Conservation (phyloP, 2,329 filamentous ascomycete genomes). For the Cladosporium phlei region DNA sequence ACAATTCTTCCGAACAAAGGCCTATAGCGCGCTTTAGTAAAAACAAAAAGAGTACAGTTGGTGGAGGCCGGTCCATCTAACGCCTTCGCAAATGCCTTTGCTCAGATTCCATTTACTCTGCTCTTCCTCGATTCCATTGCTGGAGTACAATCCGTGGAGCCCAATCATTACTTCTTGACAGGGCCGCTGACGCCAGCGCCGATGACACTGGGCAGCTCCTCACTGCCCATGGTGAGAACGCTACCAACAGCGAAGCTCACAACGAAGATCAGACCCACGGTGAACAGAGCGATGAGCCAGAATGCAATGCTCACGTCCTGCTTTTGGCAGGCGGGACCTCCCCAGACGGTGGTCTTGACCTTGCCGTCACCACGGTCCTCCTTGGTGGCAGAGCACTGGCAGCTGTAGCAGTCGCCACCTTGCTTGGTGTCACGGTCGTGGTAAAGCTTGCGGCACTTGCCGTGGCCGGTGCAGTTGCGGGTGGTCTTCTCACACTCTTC, state of each 20-base stretch:
- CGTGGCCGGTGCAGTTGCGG: slow-evolving; percentile 76
- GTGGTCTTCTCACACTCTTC: slow-evolving; percentile 67
- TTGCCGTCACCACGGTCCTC: slow-evolving; percentile 46
- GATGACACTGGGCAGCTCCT: slow-evolving; percentile 88
- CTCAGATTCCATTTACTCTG: slow-evolving; percentile 8
- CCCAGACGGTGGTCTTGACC: slow-evolving; percentile 69
- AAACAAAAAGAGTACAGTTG: slow-evolving; percentile 11
- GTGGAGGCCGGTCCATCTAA: slow-evolving; percentile 3
- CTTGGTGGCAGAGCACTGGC: slow-evolving; percentile 64
- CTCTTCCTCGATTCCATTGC: not conserved
- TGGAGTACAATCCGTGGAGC: not conserved
- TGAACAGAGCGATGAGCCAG: slow-evolving; percentile 76
- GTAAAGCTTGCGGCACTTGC: slow-evolving; percentile 67
- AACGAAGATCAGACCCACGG: slow-evolving; percentile 62
- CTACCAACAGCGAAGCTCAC: slow-evolving; percentile 69
- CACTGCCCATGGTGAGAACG: slow-evolving; percentile 76
- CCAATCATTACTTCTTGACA: slow-evolving; percentile 3
- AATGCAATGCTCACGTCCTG: slow-evolving; percentile 83
- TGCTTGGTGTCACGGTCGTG: slow-evolving; percentile 36
- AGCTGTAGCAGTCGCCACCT: slow-evolving; percentile 64
- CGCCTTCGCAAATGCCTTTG: slow-evolving; percentile 14
- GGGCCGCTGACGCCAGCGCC: slow-evolving; percentile 83
- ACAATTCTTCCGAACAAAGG: slow-evolving; percentile 1
- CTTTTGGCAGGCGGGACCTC: slow-evolving; percentile 83
- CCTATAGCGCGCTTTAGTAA: slow-evolving; percentile 6